Evolutionary conservation across 1,284 basidiomycete species (phyloP).

Genomic region (Pseudozyma flocculosa): DNA sequence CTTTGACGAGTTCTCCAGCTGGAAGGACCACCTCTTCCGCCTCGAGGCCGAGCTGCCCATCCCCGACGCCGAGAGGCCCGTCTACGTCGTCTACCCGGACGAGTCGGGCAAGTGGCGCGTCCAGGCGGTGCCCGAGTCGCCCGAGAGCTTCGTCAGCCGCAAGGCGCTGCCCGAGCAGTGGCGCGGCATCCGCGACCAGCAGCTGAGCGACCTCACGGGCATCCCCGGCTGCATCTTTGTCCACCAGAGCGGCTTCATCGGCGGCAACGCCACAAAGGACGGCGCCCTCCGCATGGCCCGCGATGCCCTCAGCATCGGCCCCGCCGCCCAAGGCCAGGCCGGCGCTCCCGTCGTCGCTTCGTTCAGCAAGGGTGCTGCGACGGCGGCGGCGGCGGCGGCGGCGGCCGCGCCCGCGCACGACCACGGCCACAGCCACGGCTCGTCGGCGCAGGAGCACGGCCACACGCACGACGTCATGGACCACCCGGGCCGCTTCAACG

Average conservation of each 20-base stretch:
- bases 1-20: constrained; percentile 77
- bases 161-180: constrained; percentile 89
- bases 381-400: constrained; percentile 4
- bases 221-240: constrained; percentile 83
- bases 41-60: constrained; percentile 65
- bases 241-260: constrained; percentile 94
- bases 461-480: constrained; percentile 48
- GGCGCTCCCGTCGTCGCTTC: constrained; percentile 14
- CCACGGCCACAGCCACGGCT: constrained; percentile 31
- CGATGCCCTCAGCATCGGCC: constrained; percentile 63
- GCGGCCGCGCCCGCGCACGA: too few species aligned
- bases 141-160: constrained; percentile 84
- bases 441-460: constrained; percentile 43
- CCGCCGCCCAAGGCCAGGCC: too few species aligned
- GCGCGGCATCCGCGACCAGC: constrained; percentile 86
- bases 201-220: constrained; percentile 72
- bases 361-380: background rate
- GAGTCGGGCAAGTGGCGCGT: constrained; percentile 83
- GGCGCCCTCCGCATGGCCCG: constrained; percentile 80
- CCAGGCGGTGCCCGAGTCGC: constrained; percentile 81
- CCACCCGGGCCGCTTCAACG: constrained; percentile 77
- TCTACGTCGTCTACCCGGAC: constrained; percentile 84
- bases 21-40: constrained; percentile 94
- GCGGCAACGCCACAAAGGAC: constrained; percentile 83
- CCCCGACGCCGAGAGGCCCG: constrained; percentile 61